phyloP scores from a whole-genome alignment of 768 basidiomycete genomes.

The Scleroderma citrinum region DNA sequence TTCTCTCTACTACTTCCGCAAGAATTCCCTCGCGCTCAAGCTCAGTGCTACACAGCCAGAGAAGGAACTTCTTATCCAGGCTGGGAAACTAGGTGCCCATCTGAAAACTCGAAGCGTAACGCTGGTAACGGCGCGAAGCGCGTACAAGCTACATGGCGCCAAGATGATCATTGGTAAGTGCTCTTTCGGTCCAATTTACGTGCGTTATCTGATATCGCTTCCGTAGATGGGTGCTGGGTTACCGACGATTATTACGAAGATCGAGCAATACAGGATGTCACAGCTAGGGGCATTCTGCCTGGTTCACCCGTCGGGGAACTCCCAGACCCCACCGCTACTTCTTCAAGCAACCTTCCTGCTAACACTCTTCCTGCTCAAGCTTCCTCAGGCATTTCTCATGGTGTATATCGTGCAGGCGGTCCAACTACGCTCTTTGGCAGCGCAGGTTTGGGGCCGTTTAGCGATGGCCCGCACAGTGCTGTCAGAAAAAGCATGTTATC shows the following conservation, averaged over 20 bases:
- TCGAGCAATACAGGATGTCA: conserved; percentile 68
- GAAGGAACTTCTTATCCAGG: conserved; percentile 87
- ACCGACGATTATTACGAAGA: conserved; percentile 96
- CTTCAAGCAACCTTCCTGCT: conserved; percentile 37
- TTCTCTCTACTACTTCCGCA: conserved; percentile 96
- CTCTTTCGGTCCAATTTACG: not conserved
- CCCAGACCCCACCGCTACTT: conserved; percentile 60
- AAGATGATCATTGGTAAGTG: conserved; percentile 79
- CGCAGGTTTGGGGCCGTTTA: conserved; percentile 80
- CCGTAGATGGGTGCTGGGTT: conserved; percentile 83
- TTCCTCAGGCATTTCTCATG: conserved; percentile 45
- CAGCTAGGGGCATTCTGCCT: conserved; percentile 74
- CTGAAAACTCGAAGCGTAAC: conserved; percentile 90
- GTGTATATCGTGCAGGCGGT: conserved; percentile 86
- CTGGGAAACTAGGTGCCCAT: conserved; percentile 84
- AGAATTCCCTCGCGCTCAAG: conserved; percentile 87
- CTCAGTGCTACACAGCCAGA: conserved; percentile 84
- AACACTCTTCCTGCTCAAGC: conserved; percentile 22
- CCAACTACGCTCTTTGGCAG: conserved; percentile 90
- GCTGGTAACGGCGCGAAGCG: conserved; percentile 86
- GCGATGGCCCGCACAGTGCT: conserved; percentile 79
- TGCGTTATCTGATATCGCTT: not conserved
- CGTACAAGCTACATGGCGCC: conserved; percentile 90
- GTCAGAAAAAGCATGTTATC: conserved; percentile 75
- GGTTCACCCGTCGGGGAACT: conserved; percentile 82